Evolutionary conservation across 192 early-diverging fungal genomes (phyloP).

Genomic region (Spizellomyces sp.): DNA sequence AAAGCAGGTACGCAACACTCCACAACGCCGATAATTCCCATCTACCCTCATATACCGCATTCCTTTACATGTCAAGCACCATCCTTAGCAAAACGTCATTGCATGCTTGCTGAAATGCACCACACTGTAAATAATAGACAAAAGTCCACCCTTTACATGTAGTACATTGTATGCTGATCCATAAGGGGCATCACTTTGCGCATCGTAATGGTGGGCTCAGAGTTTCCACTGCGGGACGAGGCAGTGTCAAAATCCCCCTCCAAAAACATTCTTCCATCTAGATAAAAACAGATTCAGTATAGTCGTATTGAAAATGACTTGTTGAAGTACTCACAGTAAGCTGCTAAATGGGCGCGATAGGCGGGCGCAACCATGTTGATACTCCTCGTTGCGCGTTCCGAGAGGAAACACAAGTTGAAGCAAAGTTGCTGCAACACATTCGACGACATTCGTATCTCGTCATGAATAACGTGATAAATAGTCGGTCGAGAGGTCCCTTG

Average conservation of each 20-base stretch:
- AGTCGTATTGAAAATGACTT: not conserved
- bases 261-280: conserved; percentile 41
- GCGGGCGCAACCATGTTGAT: conserved; percentile 86
- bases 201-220: conserved; percentile 14
- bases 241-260: conserved; percentile 31
- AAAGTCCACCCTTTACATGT: conserved; percentile 29
- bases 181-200: conserved; percentile 22
- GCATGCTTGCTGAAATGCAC: too few relatives aligned
- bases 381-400: conserved; percentile 74
- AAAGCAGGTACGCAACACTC: too few relatives aligned
- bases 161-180: conserved; percentile 38
- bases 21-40: too few relatives aligned
- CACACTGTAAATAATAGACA: not conserved
- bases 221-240: conserved; percentile 20
- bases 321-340: conserved; percentile 52
- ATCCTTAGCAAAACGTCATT: too few relatives aligned
- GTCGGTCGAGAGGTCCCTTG: conserved; percentile 90
- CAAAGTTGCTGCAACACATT: conserved; percentile 86
- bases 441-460: conserved; percentile 76
- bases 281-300: conserved; percentile 1
- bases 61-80: too few relatives aligned
- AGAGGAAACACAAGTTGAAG: conserved; percentile 82
- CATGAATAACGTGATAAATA: conserved; percentile 85
- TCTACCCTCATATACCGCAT: too few relatives aligned
- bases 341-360: conserved; percentile 88